Evolutionary conservation across 2,329 filamentous ascomycete species (phyloP), one percentile per base, ranked within the genome.

Genomic region (Colletotrichum sansevieriae): DNA sequence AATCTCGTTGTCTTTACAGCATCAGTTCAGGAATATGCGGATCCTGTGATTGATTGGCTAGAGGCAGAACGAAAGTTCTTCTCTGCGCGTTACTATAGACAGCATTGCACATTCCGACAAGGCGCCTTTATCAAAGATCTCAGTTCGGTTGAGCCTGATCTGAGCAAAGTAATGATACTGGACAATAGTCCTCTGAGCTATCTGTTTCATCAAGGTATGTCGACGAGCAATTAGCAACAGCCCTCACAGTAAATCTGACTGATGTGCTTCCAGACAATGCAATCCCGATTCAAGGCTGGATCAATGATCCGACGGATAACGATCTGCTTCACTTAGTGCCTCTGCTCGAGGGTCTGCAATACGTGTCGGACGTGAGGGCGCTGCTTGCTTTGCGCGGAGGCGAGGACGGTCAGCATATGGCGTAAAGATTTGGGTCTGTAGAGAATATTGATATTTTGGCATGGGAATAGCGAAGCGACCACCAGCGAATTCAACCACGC

Each of bases 221-320:
- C 57, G 39, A 15, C 37, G 18, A 12, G 41, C 12, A 22, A 46
- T 10, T 9, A 3, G 22, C 1, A 29, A 9, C 15, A 10, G 10
- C 22, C 39, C 11, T 20, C 9, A 6, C 29, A 47, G 13, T 7
- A 5, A 6, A 29, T 59, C 49, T 67, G 44, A 64, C 54, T 37
- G 4, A 64, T 52, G 55, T 55, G 13, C n/a, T 15, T 22, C 12
- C 6, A 99, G 96, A 99, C 80, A 99, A 99, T 82, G 96, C 96
- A 58, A 98, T 99, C 76, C 96, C 96, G 3, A 98, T 99, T 77
- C 95, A 98, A 83, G 96, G 96, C 76, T 99, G 96, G 96, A 98
- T 99, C 82, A 97, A 91, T 79, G 96, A 99, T 82, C 96, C 96
- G 22, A 98, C 96, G 29, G 96, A 99, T 81, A 96, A 95, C 78